Conservation (phyloP, 139 green algal genomes). For the Ulvella scutata region DNA sequence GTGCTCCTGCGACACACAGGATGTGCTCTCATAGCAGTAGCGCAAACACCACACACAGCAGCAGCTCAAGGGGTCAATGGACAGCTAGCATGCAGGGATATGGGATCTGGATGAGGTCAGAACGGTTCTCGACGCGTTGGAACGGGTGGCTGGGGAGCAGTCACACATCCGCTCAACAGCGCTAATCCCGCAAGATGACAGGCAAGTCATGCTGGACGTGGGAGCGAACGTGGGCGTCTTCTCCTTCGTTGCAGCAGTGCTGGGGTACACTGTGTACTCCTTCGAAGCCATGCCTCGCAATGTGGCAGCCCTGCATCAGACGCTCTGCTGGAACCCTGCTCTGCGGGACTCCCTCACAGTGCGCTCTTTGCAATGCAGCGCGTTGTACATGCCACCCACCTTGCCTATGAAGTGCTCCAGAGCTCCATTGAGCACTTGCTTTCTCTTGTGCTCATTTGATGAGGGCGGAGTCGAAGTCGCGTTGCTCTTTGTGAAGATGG, state of each 20-base stretch:
- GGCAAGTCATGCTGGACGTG: conserved; percentile 5
- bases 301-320: conserved; percentile 5
- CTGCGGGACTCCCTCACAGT: neutral
- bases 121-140: neutral
- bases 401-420: no score
- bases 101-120: neutral
- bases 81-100: neutral
- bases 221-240: conserved; percentile 15
- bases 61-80: no score
- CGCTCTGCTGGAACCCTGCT: conserved; percentile 13
- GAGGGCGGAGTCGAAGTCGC: no score
- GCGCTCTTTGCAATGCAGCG: no score
- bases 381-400: no score
- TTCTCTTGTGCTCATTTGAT: no score
- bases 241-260: conserved; percentile 9
- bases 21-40: no score
- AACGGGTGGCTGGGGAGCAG: neutral
- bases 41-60: no score
- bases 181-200: neutral
- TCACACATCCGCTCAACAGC: neutral
- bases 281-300: conserved; percentile 19
- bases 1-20: no score
- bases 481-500: no score
- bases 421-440: no score
- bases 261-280: conserved; percentile 4